Conservation (phyloP, 768 basidiomycete genomes). For the Heimioporus sp. region DNA sequence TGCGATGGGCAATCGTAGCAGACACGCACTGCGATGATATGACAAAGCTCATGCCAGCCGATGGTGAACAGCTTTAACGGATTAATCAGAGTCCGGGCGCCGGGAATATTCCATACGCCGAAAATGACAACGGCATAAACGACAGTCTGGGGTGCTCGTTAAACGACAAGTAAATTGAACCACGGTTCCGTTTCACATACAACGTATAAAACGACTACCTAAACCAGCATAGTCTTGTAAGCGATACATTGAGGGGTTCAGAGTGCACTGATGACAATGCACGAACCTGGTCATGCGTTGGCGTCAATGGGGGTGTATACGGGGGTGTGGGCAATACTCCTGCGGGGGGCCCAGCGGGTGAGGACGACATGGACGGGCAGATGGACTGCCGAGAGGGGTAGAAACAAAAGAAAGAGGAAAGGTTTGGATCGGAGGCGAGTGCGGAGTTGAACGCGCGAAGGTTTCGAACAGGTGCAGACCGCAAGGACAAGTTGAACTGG, state of each 20-base stretch:
- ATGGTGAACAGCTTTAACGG: constrained; percentile 87
- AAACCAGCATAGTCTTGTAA: constrained; percentile 20
- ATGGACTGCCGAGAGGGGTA: constrained; percentile 25
- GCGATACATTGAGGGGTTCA: constrained; percentile 19
- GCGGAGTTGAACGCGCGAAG: constrained; percentile 17
- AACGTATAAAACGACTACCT: constrained; percentile 77
- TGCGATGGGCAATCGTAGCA: constrained; percentile 1
- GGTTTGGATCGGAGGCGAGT: constrained; percentile 12
- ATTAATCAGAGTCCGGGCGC: constrained; percentile 73
- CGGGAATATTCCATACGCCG: constrained; percentile 85
- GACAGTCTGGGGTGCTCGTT: constrained; percentile 52
- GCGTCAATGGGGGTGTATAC: constrained; percentile 46
- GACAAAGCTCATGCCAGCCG: constrained; percentile 87
- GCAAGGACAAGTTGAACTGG: constrained; percentile 13
- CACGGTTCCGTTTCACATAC: constrained; percentile 42
- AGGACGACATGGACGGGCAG: constrained; percentile 32
- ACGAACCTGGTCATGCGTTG: constrained; percentile 71
- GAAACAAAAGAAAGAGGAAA: constrained; percentile 2
- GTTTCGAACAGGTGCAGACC: constrained; percentile 27
- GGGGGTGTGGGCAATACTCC: constrained; percentile 33
- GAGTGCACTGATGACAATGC: constrained; percentile 13
- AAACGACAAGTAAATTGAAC: constrained; percentile 6
- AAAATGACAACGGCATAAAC: constrained; percentile 86
- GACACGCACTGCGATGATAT: constrained; percentile 66
- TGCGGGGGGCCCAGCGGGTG: constrained; percentile 32